Base-by-base conservation (phyloP, 2,329 filamentous ascomycete genomes). In the Fusarium metavorans region DNA sequence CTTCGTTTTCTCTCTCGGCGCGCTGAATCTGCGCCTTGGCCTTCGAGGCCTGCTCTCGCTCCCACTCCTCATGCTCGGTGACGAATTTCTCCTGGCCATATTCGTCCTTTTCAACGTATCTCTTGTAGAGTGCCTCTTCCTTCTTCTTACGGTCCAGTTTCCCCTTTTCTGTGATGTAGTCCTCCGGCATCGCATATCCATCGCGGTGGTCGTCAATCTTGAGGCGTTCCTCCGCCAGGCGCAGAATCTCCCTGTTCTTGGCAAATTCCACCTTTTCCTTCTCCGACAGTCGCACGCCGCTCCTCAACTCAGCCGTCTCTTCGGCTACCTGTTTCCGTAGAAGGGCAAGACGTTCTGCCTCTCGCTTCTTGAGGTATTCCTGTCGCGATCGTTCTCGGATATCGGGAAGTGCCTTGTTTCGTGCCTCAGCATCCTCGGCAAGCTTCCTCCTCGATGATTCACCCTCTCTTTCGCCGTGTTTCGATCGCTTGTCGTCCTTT, bases 41-140 rank as follows among this genome's bases (percentile, higher is more conserved):
- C 82, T 97, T 97, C 66, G 92, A 89, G 1, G 93, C 90, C 84
- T 98, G 96, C 80, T 98, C 96, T 67, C 91, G 87, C 81, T 99
- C 97, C 96, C 96, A 99, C 80, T 98, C 94, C 72, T 99, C 95
- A 73, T 98, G 94, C 81, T 99, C 97, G 0, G 95, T 98, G 67
- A 98, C 91, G 77, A 95, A 97, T 77, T 92, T 93, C 81, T 98
- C 96, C 74, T 97, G 92, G 6, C 95, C 95, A 77, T 92, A 92
- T 78, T 97, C 94, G 77, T 97, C 95, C 70, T 90, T 90, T 72
- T 98, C 95, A 5, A 98, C 92, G 77, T 98, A 96, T 60, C 95
- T 91, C 81, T 95, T 95, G 84, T 97, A 98, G 13, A 99, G 88
- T 0, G 94, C 94, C 27, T 97, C 94, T 73, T 97, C 91, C 81